phyloP scores from a whole-genome alignment of 2,329 filamentous ascomycete species.

The Diplodia intermedia region DNA sequence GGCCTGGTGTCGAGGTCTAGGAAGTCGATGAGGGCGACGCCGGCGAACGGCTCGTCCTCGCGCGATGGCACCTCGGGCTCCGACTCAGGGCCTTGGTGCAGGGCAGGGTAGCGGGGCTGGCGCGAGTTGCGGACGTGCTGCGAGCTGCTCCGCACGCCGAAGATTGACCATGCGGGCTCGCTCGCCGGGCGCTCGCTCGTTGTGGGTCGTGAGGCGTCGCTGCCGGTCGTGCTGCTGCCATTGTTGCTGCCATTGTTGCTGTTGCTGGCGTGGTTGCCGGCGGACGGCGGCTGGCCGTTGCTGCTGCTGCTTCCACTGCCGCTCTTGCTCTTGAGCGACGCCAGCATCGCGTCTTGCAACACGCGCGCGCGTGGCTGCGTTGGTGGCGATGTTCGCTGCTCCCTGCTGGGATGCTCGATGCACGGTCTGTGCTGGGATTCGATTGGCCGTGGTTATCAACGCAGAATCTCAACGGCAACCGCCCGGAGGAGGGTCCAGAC shows the following conservation, averaged over 20 bases:
- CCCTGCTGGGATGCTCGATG: not conserved
- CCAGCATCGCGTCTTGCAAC: conserved; percentile 18
- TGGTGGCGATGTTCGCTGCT: not conserved
- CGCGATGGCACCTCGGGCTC: conserved; percentile 21
- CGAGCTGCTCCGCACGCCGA: conserved; percentile 8
- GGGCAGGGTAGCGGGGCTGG: not conserved
- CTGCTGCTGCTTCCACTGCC: not conserved
- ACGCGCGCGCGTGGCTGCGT: not conserved
- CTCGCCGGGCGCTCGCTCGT: conserved; percentile 13
- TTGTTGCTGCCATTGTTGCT: not conserved
- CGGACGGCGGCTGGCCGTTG: not conserved
- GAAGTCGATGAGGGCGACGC: conserved; percentile 25
- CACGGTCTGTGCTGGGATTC: not conserved
- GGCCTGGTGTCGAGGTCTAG: conserved; percentile 25
- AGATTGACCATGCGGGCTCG: conserved; percentile 27
- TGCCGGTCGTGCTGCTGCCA: not conserved
- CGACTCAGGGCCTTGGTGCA: conserved; percentile 22
- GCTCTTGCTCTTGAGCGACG: conserved; percentile 8
- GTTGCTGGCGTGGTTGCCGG: not conserved
- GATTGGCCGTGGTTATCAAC: not conserved
- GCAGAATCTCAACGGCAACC: not conserved
- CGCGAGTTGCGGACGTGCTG: conserved; percentile 5
- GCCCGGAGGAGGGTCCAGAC: not conserved
- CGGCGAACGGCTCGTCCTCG: conserved; percentile 26
- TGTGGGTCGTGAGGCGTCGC: conserved; percentile 4